A percentile compares a stretch with the other conserved stretches of the same genome.
These are phyloP conservation scores for Xylariaceae sp. DNA, from an alignment of 2,329 filamentous ascomycete genomes.

Conservation along the genomic window DNA sequence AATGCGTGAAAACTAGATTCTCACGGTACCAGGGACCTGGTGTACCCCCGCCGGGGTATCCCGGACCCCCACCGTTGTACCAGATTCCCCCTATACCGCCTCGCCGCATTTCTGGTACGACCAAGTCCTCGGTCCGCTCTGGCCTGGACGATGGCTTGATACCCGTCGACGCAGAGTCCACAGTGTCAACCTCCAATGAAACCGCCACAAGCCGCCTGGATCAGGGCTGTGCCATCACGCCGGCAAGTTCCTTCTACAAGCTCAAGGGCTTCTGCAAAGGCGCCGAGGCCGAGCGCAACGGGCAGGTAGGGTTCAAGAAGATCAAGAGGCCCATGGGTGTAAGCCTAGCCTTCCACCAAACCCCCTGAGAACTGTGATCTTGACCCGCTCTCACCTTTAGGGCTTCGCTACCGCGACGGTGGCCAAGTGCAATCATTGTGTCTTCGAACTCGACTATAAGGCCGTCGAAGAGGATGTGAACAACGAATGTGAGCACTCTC, in stretches of 20 bases:
- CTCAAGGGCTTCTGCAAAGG: conserved; percentile 53
- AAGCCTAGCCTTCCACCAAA: conserved; percentile 14
- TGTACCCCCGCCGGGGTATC: conserved; percentile 12
- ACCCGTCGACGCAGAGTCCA: conserved; percentile 32
- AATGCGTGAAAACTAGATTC: conserved; percentile 10
- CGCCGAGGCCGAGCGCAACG: conserved; percentile 45
- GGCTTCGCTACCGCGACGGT: conserved; percentile 41
- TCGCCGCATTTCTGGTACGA: conserved; percentile 14
- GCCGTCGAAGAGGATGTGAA: conserved; percentile 49
- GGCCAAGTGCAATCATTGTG: conserved; percentile 49
- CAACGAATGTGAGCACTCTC: conserved; percentile 38
- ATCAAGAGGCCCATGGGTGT: conserved; percentile 44
- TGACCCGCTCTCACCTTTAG: conserved; percentile 24
- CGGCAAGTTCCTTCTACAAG: conserved; percentile 46
- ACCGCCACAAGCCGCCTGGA: conserved; percentile 23
- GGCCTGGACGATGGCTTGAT: conserved; percentile 34
- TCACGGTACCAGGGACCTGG: conserved; percentile 5
- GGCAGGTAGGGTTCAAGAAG: conserved; percentile 46
- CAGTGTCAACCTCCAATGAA: conserved; percentile 8
- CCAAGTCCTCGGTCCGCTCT: conserved; percentile 6
- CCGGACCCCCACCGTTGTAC: conserved; percentile 26
- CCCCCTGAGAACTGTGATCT: conserved; percentile 1
- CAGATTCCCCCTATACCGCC: conserved; percentile 15
- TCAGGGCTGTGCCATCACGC: conserved; percentile 40
- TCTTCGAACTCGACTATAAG: conserved; percentile 50